These are phyloP conservation scores for Peterozyma xylosa DNA, from an alignment of 805 yeast species.

Conservation along the genomic window DNA sequence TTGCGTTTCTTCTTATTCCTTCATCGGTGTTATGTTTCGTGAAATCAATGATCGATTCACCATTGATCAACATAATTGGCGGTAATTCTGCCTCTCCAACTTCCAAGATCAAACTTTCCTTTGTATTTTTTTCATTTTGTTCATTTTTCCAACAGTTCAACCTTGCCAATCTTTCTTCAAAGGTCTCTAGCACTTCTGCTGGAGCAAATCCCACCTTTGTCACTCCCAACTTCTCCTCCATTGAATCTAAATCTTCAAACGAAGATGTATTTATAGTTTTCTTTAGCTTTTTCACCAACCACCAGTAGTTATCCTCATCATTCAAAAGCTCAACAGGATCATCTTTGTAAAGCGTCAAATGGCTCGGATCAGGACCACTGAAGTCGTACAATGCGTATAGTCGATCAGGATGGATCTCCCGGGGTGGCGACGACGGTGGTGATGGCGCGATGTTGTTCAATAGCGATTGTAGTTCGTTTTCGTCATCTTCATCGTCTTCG, in stretches of 20 bases:
- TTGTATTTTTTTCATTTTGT: slow-evolving; percentile 39
- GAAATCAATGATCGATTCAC: slow-evolving; percentile 7
- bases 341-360: slow-evolving; percentile 70
- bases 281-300: slow-evolving; percentile 60
- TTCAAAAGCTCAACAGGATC: slow-evolving; percentile 78
- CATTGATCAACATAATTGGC: slow-evolving; percentile 2
- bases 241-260: slow-evolving; percentile 25
- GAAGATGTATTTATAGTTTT: slow-evolving; percentile 20
- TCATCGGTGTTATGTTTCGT: background rate
- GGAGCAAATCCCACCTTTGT: slow-evolving; percentile 91
- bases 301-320: slow-evolving; percentile 94
- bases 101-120: slow-evolving; percentile 1
- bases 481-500: slow-evolving; percentile 16
- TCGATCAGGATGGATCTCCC: slow-evolving; percentile 74
- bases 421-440: slow-evolving; percentile 75
- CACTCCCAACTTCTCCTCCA: slow-evolving; percentile 21
- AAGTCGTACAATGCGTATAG: slow-evolving; percentile 85
- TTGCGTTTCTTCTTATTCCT: background rate
- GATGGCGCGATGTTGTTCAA: slow-evolving; percentile 38
- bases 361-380: slow-evolving; percentile 88
- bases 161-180: slow-evolving; percentile 84
- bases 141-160: slow-evolving; percentile 90
- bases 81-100: background rate
- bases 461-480: slow-evolving; percentile 34
- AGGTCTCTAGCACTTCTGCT: slow-evolving; percentile 90